phyloP scores from a whole-genome alignment of 306 rosid species.

The Begonia masoniana region DNA sequence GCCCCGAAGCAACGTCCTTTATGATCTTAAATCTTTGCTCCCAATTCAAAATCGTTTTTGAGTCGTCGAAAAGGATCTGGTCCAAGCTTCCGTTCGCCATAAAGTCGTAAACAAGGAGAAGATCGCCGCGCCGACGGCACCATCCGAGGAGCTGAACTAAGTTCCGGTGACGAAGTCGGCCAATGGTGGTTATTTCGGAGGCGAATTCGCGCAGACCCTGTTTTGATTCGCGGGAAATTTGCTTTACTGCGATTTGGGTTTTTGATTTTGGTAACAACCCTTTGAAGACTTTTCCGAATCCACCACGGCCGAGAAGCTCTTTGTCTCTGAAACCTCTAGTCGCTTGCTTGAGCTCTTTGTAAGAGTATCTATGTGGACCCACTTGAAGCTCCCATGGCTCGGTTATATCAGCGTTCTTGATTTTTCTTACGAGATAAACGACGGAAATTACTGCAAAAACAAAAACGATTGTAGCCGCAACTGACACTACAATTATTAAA shows the following conservation, averaged over 20 bases:
- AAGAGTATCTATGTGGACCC: conserved; percentile 82
- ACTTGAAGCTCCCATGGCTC: conserved; percentile 75
- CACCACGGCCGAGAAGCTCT: conserved; percentile 64
- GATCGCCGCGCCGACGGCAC: conserved; percentile 64
- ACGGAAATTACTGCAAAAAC: conserved; percentile 17
- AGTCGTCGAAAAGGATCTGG: conserved; percentile 39
- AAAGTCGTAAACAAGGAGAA: conserved; percentile 63
- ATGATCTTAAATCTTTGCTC: conserved; percentile 58
- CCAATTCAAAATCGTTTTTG: conserved; percentile 43
- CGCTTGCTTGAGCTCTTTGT: conserved; percentile 66
- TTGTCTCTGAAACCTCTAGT: conserved; percentile 52
- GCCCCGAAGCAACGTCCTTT: conserved; percentile 67
- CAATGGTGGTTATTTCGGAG: conserved; percentile 75
- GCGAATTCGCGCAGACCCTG: conserved; percentile 71
- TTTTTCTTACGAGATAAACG: conserved; percentile 28
- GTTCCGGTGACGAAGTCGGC: conserved; percentile 72
- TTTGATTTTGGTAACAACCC: conserved; percentile 52
- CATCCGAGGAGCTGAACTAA: conserved; percentile 65
- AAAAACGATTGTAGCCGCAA: conserved; percentile 12
- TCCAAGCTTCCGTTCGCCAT: conserved; percentile 86
- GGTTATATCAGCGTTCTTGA: conserved; percentile 49
- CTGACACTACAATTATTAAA: conserved; percentile 25
- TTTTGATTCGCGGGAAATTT: conserved; percentile 66
- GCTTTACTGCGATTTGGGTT: conserved; percentile 54
- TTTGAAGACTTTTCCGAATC: conserved; percentile 68